Conservation (phyloP, 2,329 filamentous ascomycete species). For the Taxawa tesnikishii region DNA sequence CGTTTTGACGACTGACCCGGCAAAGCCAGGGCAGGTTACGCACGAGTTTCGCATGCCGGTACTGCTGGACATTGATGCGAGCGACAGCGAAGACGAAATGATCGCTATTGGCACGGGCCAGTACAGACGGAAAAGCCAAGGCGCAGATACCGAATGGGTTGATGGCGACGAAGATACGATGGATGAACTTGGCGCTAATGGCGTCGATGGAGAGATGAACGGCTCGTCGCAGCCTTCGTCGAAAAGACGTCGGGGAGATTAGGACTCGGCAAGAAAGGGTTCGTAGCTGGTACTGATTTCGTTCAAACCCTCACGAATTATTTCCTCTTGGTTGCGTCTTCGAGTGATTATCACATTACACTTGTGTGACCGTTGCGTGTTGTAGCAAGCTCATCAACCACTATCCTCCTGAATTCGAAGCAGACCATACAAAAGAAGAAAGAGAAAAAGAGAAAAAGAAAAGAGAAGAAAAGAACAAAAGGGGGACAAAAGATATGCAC, state of each 20-base stretch:
- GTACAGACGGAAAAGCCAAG: constrained; percentile 74
- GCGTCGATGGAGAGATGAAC: constrained; percentile 4
- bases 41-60: constrained; percentile 74
- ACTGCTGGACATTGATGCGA: constrained; percentile 82
- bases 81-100: constrained; percentile 87
- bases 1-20: constrained; percentile 64
- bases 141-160: constrained; percentile 56
- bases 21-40: constrained; percentile 35
- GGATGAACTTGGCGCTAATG: constrained; percentile 18
- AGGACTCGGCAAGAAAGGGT: too few species aligned
- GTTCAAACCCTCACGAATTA: too few species aligned
- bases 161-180: constrained; percentile 34
- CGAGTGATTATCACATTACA: too few species aligned
- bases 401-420: too few species aligned
- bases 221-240: constrained; percentile 2
- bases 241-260: constrained; percentile 8
- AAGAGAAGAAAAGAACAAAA: not conserved
- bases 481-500: not conserved
- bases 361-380: too few species aligned
- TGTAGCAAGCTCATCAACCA: too few species aligned
- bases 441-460: constrained; percentile 1
- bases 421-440: too few species aligned
- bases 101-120: constrained; percentile 60
- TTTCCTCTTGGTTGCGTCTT: too few species aligned
- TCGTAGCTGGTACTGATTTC: too few species aligned